These are phyloP conservation scores for Gossypium davidsonii DNA, from an alignment of 441 rosid species.

Conservation along the genomic window DNA sequence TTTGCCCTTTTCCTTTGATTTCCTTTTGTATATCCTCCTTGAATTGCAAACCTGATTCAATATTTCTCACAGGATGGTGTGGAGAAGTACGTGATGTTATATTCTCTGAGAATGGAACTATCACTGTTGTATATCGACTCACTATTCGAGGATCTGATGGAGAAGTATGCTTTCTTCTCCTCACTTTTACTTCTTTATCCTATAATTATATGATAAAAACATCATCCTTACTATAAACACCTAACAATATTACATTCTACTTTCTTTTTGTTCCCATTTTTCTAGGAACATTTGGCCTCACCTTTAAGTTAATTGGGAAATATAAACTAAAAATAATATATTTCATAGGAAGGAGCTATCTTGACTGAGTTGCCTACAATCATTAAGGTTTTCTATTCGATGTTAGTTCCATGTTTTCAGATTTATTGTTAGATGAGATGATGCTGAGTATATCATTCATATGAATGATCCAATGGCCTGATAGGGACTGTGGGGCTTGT, in stretches of 20 bases:
- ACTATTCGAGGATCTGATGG: conserved; percentile 92
- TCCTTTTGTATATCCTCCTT: background rate
- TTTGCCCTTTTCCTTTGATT: conserved; percentile 21
- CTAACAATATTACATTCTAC: background rate
- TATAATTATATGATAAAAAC: background rate
- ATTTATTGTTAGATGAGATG: background rate
- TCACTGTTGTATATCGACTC: conserved; percentile 89
- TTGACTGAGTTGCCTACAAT: background rate
- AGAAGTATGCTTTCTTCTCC: conserved; percentile 49
- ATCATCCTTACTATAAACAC: background rate
- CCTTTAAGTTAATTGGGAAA: background rate
- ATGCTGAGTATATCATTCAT: background rate
- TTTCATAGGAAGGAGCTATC: background rate
- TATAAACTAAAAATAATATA: background rate
- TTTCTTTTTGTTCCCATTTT: background rate
- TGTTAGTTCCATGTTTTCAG: background rate
- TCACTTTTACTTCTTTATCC: background rate
- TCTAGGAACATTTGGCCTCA: background rate
- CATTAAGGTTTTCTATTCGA: background rate
- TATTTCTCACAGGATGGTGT: conserved; percentile 67
- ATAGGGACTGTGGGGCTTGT: background rate
- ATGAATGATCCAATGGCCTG: background rate
- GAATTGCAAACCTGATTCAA: background rate
- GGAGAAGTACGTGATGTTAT: conserved; percentile 97
- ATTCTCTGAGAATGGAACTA: conserved; percentile 75